Evolutionary conservation across 257 asterid species (phyloP).

Genomic region (Jaltomata sinuosa): DNA sequence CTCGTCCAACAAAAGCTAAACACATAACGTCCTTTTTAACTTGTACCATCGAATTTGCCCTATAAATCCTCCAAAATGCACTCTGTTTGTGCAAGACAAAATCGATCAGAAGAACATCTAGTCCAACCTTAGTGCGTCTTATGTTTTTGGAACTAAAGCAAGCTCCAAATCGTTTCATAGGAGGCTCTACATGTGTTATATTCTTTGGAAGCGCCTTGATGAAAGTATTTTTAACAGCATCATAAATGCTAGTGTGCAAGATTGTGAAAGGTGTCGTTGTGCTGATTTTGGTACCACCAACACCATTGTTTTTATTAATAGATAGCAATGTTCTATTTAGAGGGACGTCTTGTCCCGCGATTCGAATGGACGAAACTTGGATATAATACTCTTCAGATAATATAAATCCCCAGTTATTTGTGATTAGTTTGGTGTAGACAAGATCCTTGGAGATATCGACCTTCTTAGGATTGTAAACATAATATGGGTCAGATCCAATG

Average conservation of each 20-base stretch:
- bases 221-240: constrained; percentile 3
- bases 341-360: background rate
- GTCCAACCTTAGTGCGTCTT: background rate
- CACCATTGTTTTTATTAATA: background rate
- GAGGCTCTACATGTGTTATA: constrained; percentile 1
- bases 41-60: constrained; percentile 31
- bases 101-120: constrained; percentile 12
- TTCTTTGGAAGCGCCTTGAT: background rate
- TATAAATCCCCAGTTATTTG: too few species aligned
- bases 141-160: constrained; percentile 5
- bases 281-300: constrained; percentile 12
- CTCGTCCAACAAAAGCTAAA: constrained; percentile 35
- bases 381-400: background rate
- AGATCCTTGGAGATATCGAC: background rate
- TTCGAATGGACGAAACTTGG: background rate
- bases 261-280: constrained; percentile 6
- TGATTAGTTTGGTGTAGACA: background rate
- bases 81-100: constrained; percentile 6
- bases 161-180: constrained; percentile 3
- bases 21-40: constrained; percentile 24
- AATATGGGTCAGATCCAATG: constrained; percentile 1
- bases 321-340: background rate
- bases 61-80: constrained; percentile 29
- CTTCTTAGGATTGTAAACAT: background rate
- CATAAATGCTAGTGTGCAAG: constrained; percentile 11